Base-by-base conservation (phyloP, 129 eudicot genomes). In the Flaveria sonorensis region DNA sequence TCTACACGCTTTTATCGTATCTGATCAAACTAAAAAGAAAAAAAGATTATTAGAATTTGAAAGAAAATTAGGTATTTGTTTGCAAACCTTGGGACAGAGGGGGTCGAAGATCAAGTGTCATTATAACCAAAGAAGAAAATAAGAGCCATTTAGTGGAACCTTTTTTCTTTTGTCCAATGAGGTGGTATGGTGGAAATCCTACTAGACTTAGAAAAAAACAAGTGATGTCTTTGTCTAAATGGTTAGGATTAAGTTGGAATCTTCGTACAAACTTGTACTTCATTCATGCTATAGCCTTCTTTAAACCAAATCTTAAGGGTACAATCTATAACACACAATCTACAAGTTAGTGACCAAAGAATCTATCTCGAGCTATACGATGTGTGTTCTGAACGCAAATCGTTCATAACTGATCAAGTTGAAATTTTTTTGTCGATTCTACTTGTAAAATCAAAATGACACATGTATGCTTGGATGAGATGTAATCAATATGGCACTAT, bases 221-320 rank as follows among this genome's bases (percentile, higher is more conserved):
- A 45, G 82, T 53, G 42, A 66, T 67, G 84, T 81, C 75, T 74
- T 74, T 80, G 60, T 80, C 70, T 23, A 47, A 73, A 26, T 55
- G 45, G 9, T 65, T 71, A 67, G 53, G 28, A 39, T 66, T 79
- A 63, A 36, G 16, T 12, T 62, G 45, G 78, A 63, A 62, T 72
- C 45, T 79, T 64, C 74, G 78, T 79, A 79, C 83, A 64, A n/a
- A 71, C 24, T 40, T 79, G 83, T 79, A 79, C 83, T 73, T 80
- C 61, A 3, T 15, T 23, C 18, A 74, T 43, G 61, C 12, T 26
- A 74, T 61, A 43, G 51, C n/a, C 20, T 23, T 74, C 32, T 18
- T 28, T 28, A 61, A 45, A 23, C 42, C 4, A 75, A 75, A 56
- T 72, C 40, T 19, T 40, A 23, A 5, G 20, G 1, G 13, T 75